A percentile compares a stretch with the other conserved stretches of the same genome.
Evolutionary conservation across 2,329 filamentous ascomycete species (phyloP).

Genomic region (Trichoderma sp.): DNA sequence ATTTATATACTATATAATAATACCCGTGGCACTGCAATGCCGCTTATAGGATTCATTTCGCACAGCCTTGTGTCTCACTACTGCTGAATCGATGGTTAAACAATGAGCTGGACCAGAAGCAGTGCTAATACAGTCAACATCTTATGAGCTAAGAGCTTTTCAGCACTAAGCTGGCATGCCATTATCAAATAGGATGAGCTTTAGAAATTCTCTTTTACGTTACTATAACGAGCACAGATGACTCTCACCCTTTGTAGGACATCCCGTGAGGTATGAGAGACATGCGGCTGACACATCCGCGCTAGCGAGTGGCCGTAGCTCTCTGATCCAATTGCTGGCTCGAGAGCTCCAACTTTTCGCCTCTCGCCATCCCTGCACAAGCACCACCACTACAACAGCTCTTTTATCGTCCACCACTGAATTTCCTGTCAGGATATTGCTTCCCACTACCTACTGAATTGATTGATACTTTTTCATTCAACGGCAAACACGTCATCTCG

Average conservation of each 20-base stretch:
- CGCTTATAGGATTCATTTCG: slow-evolving; percentile 18
- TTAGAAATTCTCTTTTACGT: neutral
- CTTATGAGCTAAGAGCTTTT: neutral
- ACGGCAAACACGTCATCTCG: neutral
- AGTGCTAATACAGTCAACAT: neutral
- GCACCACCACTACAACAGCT: neutral
- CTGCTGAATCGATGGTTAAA: neutral
- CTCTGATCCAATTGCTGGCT: slow-evolving; percentile 8
- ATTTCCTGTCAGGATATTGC: neutral
- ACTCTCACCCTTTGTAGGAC: neutral
- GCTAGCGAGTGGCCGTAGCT: slow-evolving; percentile 29
- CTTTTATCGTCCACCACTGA: neutral
- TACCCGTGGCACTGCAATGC: slow-evolving; percentile 14
- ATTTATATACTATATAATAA: slow-evolving; percentile 14
- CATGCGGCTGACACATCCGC: slow-evolving; percentile 30
- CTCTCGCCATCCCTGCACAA: neutral
- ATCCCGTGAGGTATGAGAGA: neutral
- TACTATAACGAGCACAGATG: neutral
- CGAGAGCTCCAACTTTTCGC: slow-evolving; percentile 15
- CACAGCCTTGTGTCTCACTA: neutral
- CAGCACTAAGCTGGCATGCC: neutral
- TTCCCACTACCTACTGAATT: too few species aligned
- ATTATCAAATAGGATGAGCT: neutral
- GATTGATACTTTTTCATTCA: too few species aligned
- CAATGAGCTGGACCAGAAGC: neutral